Evolutionary conservation across 495 filamentous ascomycete genomes (phyloP).

Genomic region (Hypoxylon lienhwacheense): DNA sequence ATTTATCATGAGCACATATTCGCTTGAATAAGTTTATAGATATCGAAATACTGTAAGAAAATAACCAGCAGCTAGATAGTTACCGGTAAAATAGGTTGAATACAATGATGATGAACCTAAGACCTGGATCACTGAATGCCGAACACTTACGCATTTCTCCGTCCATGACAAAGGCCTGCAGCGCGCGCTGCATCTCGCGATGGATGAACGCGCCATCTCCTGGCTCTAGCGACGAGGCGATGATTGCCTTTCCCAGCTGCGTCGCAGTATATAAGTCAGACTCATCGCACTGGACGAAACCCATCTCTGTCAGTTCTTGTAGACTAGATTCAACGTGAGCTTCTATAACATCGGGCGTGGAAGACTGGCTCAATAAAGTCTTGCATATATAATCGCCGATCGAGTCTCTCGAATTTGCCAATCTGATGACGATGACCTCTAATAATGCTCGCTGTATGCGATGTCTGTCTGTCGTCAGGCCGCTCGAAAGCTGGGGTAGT

Average conservation of each 20-base stretch:
- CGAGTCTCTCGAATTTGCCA: constrained; percentile 68
- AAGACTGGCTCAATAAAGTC: constrained; percentile 66
- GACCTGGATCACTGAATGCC: neutral
- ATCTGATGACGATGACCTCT: constrained; percentile 70
- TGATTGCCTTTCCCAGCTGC: constrained; percentile 68
- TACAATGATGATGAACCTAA: too few relatives aligned
- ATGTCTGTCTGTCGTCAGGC: constrained; percentile 66
- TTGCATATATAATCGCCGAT: constrained; percentile 71
- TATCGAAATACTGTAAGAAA: too few relatives aligned
- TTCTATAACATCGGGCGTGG: constrained; percentile 46
- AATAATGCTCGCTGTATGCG: constrained; percentile 73
- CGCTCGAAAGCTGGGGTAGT: constrained; percentile 70
- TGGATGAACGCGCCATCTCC: constrained; percentile 78
- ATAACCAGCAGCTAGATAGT: too few relatives aligned
- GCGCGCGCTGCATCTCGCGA: constrained; percentile 65
- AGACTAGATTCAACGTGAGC: constrained; percentile 60
- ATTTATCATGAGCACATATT: constrained; percentile 9
- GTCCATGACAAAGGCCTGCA: constrained; percentile 79
- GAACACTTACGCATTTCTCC: constrained; percentile 65
- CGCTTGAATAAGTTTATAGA: too few relatives aligned
- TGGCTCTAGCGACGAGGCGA: constrained; percentile 71
- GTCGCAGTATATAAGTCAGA: constrained; percentile 61
- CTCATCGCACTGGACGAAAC: constrained; percentile 59
- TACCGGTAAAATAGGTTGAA: too few relatives aligned
- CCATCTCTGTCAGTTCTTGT: constrained; percentile 53